Percentiles rank a stretch among this genome's conserved stretches.
phyloP scores from a whole-genome alignment of 1,284 basidiomycete species.

The Ustilago tritici region DNA sequence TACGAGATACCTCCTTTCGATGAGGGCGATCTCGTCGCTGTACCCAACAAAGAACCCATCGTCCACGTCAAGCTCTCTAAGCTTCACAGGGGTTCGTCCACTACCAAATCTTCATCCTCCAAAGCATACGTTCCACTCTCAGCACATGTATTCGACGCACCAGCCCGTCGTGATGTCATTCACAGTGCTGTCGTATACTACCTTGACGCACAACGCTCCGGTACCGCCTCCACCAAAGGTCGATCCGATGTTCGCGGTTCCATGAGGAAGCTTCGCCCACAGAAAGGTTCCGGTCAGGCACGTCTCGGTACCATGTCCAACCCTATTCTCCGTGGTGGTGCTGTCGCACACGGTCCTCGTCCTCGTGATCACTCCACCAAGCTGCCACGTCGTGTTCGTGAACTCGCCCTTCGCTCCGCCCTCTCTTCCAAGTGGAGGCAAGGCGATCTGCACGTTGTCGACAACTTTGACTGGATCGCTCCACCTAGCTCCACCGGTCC shows the following conservation, averaged over 20 bases:
- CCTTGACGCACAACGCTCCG: slow-evolving; percentile 86
- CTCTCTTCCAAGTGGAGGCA: slow-evolving; percentile 84
- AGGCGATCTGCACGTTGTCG: slow-evolving; percentile 79
- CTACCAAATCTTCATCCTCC: neutral
- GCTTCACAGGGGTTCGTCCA: slow-evolving; percentile 21
- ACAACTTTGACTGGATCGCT: slow-evolving; percentile 72
- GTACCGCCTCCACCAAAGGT: slow-evolving; percentile 90
- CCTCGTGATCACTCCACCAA: slow-evolving; percentile 91
- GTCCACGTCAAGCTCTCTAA: slow-evolving; percentile 56
- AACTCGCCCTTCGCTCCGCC: slow-evolving; percentile 91
- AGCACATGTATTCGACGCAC: slow-evolving; percentile 82
- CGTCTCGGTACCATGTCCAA: slow-evolving; percentile 89
- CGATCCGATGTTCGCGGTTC: slow-evolving; percentile 90
- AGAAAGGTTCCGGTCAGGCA: slow-evolving; percentile 91
- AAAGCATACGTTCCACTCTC: slow-evolving; percentile 76
- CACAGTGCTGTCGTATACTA: slow-evolving; percentile 92
- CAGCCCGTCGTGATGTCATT: slow-evolving; percentile 89
- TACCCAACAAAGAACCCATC: slow-evolving; percentile 41
- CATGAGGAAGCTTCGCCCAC: slow-evolving; percentile 85
- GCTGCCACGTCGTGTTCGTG: slow-evolving; percentile 87
- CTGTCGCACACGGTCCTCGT: slow-evolving; percentile 88
- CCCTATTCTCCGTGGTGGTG: slow-evolving; percentile 91
- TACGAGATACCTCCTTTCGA: slow-evolving; percentile 35
- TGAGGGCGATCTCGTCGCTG: slow-evolving; percentile 44
- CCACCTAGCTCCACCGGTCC: slow-evolving; percentile 61